phyloP scores from a whole-genome alignment of 495 filamentous ascomycete genomes.

The Glonium stellatum region DNA sequence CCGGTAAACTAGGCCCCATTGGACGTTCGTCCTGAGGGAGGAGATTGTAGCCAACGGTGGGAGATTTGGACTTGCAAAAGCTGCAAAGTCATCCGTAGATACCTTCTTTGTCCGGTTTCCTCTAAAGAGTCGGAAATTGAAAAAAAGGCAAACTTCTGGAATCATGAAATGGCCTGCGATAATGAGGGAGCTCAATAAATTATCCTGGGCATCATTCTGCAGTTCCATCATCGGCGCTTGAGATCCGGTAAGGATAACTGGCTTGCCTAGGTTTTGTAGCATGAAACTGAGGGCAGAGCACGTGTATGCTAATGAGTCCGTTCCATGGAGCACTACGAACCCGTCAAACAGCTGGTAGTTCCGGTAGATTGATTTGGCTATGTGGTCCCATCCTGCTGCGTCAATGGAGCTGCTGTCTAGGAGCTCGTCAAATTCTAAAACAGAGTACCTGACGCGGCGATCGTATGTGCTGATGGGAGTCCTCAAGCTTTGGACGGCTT shows the following conservation, averaged over 20 bases:
- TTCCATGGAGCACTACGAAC: constrained; percentile 95
- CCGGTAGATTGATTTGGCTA: constrained; percentile 56
- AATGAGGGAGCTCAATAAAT: constrained; percentile 83
- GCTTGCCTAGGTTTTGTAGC: constrained; percentile 85
- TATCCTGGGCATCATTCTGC: constrained; percentile 94
- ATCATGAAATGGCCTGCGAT: constrained; percentile 95
- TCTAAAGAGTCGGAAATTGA: constrained; percentile 86
- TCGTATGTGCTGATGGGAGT: constrained; percentile 78
- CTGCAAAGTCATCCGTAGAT: constrained; percentile 76
- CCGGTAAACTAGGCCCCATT: constrained; percentile 74
- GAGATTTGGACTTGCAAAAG: constrained; percentile 81
- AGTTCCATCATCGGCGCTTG: constrained; percentile 90
- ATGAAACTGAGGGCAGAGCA: constrained; percentile 92
- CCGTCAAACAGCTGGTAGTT: constrained; percentile 92
- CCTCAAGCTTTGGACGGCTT: constrained; percentile 53
- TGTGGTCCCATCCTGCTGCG: constrained; percentile 81
- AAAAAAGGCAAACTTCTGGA: constrained; percentile 93
- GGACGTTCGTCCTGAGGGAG: constrained; percentile 71
- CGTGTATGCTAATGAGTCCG: constrained; percentile 87
- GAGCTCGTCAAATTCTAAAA: constrained; percentile 78
- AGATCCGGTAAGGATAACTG: constrained; percentile 83
- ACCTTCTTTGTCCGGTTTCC: constrained; percentile 88
- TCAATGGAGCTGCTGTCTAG: constrained; percentile 92
- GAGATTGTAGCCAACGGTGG: constrained; percentile 72
- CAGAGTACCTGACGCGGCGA: constrained; percentile 74